Evolutionary conservation across 1,284 basidiomycete species (phyloP).

Genomic region (Phaffia rhodozyma): DNA sequence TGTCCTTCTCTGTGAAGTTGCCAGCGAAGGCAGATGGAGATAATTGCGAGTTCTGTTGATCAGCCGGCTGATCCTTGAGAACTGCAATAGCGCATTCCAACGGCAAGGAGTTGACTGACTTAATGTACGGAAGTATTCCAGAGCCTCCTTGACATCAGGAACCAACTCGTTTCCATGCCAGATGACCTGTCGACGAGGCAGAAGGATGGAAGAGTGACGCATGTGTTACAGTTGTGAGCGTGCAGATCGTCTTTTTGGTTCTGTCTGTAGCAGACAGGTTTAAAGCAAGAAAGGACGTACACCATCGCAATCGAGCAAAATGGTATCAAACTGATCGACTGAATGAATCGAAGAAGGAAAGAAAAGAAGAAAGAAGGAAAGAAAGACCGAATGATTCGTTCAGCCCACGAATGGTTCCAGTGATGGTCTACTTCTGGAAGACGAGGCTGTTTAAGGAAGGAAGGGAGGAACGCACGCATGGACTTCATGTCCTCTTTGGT

Average conservation of each 20-base stretch:
- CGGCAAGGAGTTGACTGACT: conserved; percentile 1
- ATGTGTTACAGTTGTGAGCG: background rate
- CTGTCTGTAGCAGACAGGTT: too few species aligned
- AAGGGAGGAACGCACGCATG: too few species aligned
- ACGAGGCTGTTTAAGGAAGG: too few species aligned
- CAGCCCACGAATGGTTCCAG: too few species aligned
- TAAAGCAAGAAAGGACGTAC: conserved; percentile 32
- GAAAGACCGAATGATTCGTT: background rate
- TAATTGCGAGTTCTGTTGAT: background rate
- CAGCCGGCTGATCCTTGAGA: background rate
- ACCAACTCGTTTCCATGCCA: conserved; percentile 77
- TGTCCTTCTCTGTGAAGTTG: conserved; percentile 54
- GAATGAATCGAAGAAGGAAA: conserved; percentile 28
- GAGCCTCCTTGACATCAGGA: conserved; percentile 61
- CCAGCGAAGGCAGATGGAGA: background rate
- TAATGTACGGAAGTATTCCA: conserved; percentile 36
- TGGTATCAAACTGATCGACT: conserved; percentile 66
- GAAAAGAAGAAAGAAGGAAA: background rate
- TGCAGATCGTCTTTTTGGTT: too few species aligned
- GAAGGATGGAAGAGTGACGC: background rate
- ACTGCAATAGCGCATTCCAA: conserved; percentile 17
- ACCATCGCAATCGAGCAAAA: conserved; percentile 95
- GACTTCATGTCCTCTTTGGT: too few species aligned
- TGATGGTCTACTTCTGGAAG: too few species aligned
- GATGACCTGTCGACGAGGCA: conserved; percentile 39